Evolutionary conservation across 257 asterid genomes (phyloP).

Genomic region (Solanum rostratum): DNA sequence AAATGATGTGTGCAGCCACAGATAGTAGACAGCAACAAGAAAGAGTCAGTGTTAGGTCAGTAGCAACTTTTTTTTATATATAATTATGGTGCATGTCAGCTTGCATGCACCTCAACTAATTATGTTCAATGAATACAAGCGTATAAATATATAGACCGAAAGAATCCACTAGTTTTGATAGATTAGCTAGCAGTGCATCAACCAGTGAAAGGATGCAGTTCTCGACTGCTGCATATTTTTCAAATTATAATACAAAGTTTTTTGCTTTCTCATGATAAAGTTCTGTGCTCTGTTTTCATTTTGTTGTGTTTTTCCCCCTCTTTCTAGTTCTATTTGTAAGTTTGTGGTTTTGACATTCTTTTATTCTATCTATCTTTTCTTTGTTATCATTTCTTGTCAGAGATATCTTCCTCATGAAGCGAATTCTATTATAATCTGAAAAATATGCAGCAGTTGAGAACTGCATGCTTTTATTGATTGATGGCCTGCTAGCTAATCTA

Average conservation of each 20-base stretch:
- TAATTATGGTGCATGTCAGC: neutral
- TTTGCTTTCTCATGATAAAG: no score
- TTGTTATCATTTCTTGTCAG: no score
- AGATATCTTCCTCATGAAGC: no score
- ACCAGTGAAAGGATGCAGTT: neutral
- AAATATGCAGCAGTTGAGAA: neutral
- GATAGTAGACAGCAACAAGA: neutral
- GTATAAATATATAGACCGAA: neutral
- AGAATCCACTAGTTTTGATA: neutral
- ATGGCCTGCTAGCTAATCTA: neutral
- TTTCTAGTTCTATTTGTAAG: no score
- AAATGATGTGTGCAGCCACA: neutral
- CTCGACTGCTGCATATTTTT: neutral
- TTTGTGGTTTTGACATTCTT: no score
- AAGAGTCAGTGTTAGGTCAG: neutral
- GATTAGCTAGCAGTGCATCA: neutral
- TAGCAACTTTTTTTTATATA: neutral
- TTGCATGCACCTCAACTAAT: neutral
- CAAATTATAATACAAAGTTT: neutral
- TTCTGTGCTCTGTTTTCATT: no score
- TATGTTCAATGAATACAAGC: neutral
- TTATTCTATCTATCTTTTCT: no score
- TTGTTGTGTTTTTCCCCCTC: no score
- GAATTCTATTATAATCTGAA: neutral
- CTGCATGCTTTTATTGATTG: neutral